These are phyloP conservation scores for Aleurites moluccanus DNA, from an alignment of 441 rosid genomes.

Conservation along the genomic window DNA sequence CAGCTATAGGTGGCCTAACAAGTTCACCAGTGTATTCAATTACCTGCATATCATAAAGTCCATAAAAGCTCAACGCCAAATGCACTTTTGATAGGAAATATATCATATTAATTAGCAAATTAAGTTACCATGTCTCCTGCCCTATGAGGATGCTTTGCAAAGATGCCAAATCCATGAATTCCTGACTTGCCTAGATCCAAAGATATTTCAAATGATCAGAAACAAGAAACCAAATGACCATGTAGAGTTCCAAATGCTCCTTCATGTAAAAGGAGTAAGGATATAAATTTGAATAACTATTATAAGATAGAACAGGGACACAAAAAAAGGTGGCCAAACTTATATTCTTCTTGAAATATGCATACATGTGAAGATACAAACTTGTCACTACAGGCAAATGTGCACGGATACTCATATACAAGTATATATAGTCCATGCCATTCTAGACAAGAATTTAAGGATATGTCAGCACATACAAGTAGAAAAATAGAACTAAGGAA, in stretches of 20 bases:
- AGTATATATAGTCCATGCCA: background rate
- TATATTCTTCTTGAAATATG: background rate
- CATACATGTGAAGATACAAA: background rate
- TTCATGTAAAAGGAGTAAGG: background rate
- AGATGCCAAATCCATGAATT: conserved; percentile 98
- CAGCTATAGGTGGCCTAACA: conserved; percentile 96
- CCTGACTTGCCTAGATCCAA: conserved; percentile 82
- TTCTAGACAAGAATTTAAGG: background rate
- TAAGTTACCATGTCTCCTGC: conserved; percentile 96
- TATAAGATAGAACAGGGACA: background rate
- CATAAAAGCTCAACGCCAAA: background rate
- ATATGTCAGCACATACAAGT: background rate
- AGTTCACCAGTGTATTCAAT: conserved; percentile 98
- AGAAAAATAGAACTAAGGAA: background rate
- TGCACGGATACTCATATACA: background rate
- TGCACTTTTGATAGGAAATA: background rate
- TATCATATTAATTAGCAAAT: conserved; percentile 16
- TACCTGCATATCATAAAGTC: conserved; percentile 47
- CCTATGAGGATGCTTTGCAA: conserved; percentile 89
- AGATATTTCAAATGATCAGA: conserved; percentile 21
- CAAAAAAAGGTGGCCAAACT: background rate
- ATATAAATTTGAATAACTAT: background rate
- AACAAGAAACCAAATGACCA: conserved; percentile 15
- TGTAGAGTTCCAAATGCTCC: background rate
- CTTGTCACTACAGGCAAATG: background rate